These are phyloP conservation scores for Penicillium fuscoglaucum DNA, from an alignment of 2,329 filamentous ascomycete species.

Conservation along the genomic window DNA sequence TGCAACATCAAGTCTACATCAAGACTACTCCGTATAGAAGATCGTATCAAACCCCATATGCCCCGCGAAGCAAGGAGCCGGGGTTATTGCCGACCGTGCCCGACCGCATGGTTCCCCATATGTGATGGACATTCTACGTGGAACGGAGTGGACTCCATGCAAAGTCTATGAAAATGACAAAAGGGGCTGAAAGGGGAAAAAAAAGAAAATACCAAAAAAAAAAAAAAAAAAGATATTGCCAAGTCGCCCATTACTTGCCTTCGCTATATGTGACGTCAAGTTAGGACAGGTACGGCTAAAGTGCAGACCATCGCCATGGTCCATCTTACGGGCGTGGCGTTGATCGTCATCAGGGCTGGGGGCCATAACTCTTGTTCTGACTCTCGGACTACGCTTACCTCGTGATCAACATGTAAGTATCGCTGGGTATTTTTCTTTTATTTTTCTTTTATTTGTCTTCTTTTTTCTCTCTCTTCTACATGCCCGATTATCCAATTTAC, in stretches of 20 bases:
- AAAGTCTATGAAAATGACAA: not conserved
- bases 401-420: not conserved
- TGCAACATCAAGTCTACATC: conserved; percentile 17
- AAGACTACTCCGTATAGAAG: no score
- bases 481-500: not conserved
- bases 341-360: conserved; percentile 20
- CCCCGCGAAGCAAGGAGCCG: conserved; percentile 31
- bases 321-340: conserved; percentile 25
- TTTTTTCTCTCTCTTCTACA: not conserved
- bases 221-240: conserved; percentile 1
- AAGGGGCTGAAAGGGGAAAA: not conserved
- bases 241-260: conserved; percentile 7
- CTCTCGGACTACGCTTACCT: conserved; percentile 15
- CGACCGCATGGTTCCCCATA: conserved; percentile 22
- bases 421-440: no score
- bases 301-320: conserved; percentile 3
- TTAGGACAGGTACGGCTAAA: conserved; percentile 7
- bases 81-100: conserved; percentile 18
- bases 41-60: conserved; percentile 13
- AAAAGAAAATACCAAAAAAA: not conserved
- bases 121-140: not conserved
- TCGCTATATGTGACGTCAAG: conserved; percentile 25
- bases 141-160: not conserved
- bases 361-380: conserved; percentile 23
- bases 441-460: not conserved